Evolutionary conservation across 2,329 filamentous ascomycete genomes (phyloP).

Genomic region (Didymella keratinophila): DNA sequence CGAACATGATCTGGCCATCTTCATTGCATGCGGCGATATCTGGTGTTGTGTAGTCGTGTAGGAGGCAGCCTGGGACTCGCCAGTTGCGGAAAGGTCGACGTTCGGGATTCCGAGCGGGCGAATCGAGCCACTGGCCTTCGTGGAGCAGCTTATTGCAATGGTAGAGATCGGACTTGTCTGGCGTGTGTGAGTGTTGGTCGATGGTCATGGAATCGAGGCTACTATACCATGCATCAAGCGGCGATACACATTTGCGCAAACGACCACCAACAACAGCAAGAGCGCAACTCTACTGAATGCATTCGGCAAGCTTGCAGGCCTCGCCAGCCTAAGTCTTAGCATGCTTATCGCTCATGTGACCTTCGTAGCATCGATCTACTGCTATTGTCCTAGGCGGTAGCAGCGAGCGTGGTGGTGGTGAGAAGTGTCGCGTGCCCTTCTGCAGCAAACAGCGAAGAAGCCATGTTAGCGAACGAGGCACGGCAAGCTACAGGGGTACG

Average conservation of each 20-base stretch:
- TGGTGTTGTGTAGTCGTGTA: constrained; percentile 62
- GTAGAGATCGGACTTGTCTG: constrained; percentile 58
- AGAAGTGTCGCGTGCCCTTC: constrained; percentile 12
- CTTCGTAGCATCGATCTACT: not conserved
- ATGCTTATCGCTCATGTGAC: constrained; percentile 17
- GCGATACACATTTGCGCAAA: constrained; percentile 26
- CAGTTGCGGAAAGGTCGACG: constrained; percentile 57
- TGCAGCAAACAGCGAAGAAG: constrained; percentile 5
- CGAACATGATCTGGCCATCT: constrained; percentile 63
- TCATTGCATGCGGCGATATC: constrained; percentile 63
- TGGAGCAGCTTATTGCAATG: constrained; percentile 63
- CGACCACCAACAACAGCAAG: constrained; percentile 21
- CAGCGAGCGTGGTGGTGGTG: constrained; percentile 1
- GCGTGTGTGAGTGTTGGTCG: not conserved
- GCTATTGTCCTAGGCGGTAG: not conserved
- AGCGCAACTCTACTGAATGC: constrained; percentile 16
- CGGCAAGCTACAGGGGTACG: constrained; percentile 13
- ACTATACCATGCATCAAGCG: constrained; percentile 18
- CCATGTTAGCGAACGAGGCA: constrained; percentile 17
- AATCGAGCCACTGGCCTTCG: constrained; percentile 61
- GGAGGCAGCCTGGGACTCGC: constrained; percentile 67
- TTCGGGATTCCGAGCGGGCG: constrained; percentile 41
- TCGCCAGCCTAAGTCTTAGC: constrained; percentile 20
- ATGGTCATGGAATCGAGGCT: not conserved
- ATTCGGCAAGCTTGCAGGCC: constrained; percentile 14